These are phyloP conservation scores for Metroxylon sagu DNA, from an alignment of 176 grass and related monocot species.

Conservation along the genomic window DNA sequence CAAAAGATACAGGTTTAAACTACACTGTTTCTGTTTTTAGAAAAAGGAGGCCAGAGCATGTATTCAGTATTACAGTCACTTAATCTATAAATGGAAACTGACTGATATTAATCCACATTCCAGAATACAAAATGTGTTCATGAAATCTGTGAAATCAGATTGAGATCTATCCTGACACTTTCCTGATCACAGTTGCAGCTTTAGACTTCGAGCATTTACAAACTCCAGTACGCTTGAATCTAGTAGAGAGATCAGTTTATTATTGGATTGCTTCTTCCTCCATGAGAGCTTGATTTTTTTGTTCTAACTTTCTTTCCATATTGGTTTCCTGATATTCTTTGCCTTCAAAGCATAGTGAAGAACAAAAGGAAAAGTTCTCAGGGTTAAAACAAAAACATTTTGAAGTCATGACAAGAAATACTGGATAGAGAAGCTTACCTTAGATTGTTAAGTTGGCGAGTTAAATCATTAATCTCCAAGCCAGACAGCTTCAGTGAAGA, in stretches of 20 bases:
- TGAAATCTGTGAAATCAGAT: too few relatives aligned
- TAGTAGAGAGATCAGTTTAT: neutral
- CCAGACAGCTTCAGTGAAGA: constrained; percentile 36
- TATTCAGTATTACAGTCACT: too few relatives aligned
- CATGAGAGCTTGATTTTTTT: constrained; percentile 1
- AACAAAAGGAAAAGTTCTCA: neutral
- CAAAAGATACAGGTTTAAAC: too few relatives aligned
- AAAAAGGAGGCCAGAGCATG: too few relatives aligned
- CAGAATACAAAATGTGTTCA: too few relatives aligned
- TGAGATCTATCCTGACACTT: too few relatives aligned
- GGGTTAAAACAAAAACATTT: neutral
- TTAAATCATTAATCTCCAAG: constrained; percentile 54
- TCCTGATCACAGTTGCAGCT: too few relatives aligned
- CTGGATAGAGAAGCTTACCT: constrained; percentile 19
- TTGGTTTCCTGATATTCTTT: constrained; percentile 17
- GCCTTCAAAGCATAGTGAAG: constrained; percentile 12
- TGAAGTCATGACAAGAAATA: neutral
- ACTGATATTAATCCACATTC: too few relatives aligned
- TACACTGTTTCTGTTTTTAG: too few relatives aligned
- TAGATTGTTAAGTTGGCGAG: constrained; percentile 29
- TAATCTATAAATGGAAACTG: too few relatives aligned
- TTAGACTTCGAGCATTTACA: constrained; percentile 1
- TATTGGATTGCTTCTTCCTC: neutral
- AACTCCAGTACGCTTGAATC: neutral
- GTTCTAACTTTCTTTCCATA: constrained; percentile 11